These are phyloP conservation scores for Phlyctochytrium planicorne DNA, from an alignment of 192 early-diverging fungal genomes.

Conservation along the genomic window DNA sequence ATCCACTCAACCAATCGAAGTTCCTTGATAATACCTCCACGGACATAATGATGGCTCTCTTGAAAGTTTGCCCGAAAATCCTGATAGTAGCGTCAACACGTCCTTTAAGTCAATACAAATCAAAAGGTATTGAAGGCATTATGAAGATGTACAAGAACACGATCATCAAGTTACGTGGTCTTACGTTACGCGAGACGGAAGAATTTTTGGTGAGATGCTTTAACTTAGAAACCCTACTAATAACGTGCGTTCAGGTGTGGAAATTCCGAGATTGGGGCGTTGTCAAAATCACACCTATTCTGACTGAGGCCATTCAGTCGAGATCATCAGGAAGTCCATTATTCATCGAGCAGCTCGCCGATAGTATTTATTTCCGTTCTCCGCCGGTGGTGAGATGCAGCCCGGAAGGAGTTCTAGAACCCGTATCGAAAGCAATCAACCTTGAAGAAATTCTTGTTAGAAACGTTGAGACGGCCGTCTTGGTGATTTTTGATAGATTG, in stretches of 20 bases:
- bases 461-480: conserved; percentile 28
- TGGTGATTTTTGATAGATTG: conserved; percentile 28
- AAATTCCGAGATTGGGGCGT: conserved; percentile 28
- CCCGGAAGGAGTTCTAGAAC: conserved; percentile 14
- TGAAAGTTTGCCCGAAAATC: conserved; percentile 11
- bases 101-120: conserved; percentile 22
- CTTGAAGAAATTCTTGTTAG: conserved; percentile 28
- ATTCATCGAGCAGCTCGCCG: conserved; percentile 30
- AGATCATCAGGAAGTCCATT: conserved; percentile 27
- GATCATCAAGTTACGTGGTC: conserved; percentile 19
- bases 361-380: conserved; percentile 16
- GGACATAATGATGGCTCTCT: conserved; percentile 14
- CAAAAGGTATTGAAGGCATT: conserved; percentile 11
- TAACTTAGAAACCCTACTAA: not conserved
- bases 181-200: conserved; percentile 26
- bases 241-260: conserved; percentile 22
- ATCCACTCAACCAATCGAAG: not conserved
- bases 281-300: conserved; percentile 7
- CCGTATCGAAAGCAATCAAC: conserved; percentile 14
- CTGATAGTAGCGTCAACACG: conserved; percentile 21
- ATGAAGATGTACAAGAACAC: conserved; percentile 2
- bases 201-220: conserved; percentile 23
- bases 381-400: conserved; percentile 23
- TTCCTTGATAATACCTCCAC: conserved; percentile 24
- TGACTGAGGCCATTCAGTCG: conserved; percentile 19